Evolutionary conservation across 768 basidiomycete genomes (phyloP), one percentile per base, ranked within the genome.

Genomic region (Lentinula sp.): DNA sequence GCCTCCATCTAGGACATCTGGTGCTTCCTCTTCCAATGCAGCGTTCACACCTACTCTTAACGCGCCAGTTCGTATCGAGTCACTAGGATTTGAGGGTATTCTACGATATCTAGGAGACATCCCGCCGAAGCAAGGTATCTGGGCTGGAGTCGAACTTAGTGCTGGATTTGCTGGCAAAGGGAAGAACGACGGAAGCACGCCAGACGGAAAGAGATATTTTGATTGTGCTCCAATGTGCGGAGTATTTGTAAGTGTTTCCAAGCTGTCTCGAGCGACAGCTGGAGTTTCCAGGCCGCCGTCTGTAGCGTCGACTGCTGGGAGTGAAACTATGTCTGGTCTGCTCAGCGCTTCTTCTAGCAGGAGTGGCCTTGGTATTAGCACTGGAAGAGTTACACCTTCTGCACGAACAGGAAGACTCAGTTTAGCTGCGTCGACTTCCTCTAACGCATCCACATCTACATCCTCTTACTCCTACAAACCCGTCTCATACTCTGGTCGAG

Each of bases 141-240:
- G 93, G 91, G 96, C 92, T 15, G 96, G 96, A 13, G 92, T 99
- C 20, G 93, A 98, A 73, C 79, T 99, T 20, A 77, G 84, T 66
- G 88, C 87, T 39, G 91, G 91, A 6, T 96, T 94, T 69, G 73
- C 81, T 16, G 95, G 96, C 18, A 91, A 90, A 71, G 96, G 96
- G 0, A 99, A 98, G 77, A 99, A 99, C 67, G 85, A 98, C 67
- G 96, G 96, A 37, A 83, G 85, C n/a, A 59, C 45, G 13, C 57
- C 57, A 35, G 57, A 46, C 23, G 95, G 94, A 45, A 82, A 83
- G 50, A 85, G 81, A 67, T 98, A 99, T 71, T 99, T 99, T 66
- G 66, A 76, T 1, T 98, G 95, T 72, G 84, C 92, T 16, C 84
- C 86, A 0, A 82, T 85, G 49, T 95, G 93, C 63, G 96, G 96